phyloP scores from a whole-genome alignment of 2,329 filamentous ascomycete species.

The Emericellopsis atlantica region DNA sequence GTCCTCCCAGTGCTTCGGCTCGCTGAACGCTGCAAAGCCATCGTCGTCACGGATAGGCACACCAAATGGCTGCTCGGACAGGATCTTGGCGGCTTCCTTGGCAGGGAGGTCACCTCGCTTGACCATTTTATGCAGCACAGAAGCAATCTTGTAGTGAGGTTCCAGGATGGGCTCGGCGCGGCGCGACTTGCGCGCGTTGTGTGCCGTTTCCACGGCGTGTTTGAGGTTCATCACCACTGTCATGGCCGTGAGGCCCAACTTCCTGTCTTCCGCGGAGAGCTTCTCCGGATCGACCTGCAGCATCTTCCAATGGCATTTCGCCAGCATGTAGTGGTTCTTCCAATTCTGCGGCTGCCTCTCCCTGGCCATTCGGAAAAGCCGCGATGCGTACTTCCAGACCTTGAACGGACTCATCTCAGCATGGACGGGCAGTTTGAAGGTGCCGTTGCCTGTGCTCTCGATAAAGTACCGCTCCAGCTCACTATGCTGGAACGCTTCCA shows the following conservation, averaged over 20 bases:
- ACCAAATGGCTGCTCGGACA: slow-evolving; percentile 44
- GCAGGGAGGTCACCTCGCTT: slow-evolving; percentile 32
- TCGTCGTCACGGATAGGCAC: slow-evolving; percentile 18
- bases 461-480: slow-evolving; percentile 47
- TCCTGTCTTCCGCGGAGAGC: slow-evolving; percentile 29
- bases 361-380: slow-evolving; percentile 43
- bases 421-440: slow-evolving; percentile 38
- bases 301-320: slow-evolving; percentile 54
- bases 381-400: slow-evolving; percentile 48
- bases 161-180: slow-evolving; percentile 71
- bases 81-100: slow-evolving; percentile 35
- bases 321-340: slow-evolving; percentile 50
- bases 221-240: slow-evolving; percentile 36
- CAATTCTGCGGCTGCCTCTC: slow-evolving; percentile 39
- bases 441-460: slow-evolving; percentile 32
- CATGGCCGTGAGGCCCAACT: slow-evolving; percentile 16
- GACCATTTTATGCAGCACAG: slow-evolving; percentile 72
- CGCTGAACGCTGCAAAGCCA: slow-evolving; percentile 18
- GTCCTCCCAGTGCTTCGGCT: slow-evolving; percentile 46
- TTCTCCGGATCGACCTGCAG: slow-evolving; percentile 33
- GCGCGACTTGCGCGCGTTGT: slow-evolving; percentile 33
- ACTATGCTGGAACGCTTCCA: slow-evolving; percentile 46
- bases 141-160: slow-evolving; percentile 84
- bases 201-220: slow-evolving; percentile 35
- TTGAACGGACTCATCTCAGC: slow-evolving; percentile 46